Conservation (phyloP, 1,284 basidiomycete species). For the Sporisorium exsertum region DNA sequence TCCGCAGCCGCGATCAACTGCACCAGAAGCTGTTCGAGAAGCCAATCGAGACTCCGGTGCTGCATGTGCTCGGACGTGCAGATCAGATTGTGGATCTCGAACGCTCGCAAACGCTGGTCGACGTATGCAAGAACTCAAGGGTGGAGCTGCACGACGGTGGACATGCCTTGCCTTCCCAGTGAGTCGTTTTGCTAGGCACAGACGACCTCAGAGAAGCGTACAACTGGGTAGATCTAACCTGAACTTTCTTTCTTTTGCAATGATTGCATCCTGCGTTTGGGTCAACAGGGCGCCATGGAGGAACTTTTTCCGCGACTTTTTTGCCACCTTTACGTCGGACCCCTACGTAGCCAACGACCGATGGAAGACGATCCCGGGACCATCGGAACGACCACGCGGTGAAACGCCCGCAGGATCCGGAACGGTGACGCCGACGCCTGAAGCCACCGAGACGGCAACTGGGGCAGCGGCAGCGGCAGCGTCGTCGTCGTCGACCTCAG, state of each 20-base stretch:
- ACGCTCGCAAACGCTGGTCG: constrained; percentile 57
- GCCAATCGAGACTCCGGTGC: constrained; percentile 58
- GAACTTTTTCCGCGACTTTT: constrained; percentile 64
- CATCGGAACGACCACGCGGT: constrained; percentile 47
- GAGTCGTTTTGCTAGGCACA: background rate
- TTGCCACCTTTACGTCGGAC: constrained; percentile 54
- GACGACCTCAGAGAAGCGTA: background rate
- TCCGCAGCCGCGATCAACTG: constrained; percentile 52
- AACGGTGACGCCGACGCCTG: constrained; percentile 44
- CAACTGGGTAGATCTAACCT: background rate
- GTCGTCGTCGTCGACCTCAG: constrained; percentile 15
- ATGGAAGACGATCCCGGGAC: constrained; percentile 46
- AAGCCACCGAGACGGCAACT: constrained; percentile 19
- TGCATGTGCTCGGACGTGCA: constrained; percentile 57
- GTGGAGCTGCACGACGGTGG: constrained; percentile 67
- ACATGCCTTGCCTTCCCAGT: constrained; percentile 65
- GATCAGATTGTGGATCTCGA: constrained; percentile 60
- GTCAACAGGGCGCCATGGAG: constrained; percentile 60
- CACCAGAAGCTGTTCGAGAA: constrained; percentile 57
- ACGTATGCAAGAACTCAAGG: constrained; percentile 54
- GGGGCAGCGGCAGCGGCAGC: background rate
- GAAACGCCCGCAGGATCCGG: constrained; percentile 48
- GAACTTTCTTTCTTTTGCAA: background rate
- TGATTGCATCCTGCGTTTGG: background rate
- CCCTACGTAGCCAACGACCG: constrained; percentile 40